Conservation (phyloP, 371 early-diverging fungal genomes). For the Funneliformis caledonium region DNA sequence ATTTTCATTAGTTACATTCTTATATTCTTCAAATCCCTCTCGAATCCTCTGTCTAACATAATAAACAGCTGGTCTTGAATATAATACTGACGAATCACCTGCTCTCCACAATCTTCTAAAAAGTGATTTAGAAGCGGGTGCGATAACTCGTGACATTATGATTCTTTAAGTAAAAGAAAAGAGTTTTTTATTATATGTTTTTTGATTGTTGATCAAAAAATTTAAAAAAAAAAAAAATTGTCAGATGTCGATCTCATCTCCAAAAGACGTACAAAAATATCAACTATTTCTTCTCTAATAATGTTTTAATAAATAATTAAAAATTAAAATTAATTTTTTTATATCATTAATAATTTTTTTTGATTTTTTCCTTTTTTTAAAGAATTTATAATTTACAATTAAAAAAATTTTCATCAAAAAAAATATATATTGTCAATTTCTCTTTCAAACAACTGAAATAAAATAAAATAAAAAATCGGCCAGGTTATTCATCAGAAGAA, state of each 20-base stretch:
- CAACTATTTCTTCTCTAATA: too few relatives aligned
- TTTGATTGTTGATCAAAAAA: not conserved
- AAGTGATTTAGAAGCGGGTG: not conserved
- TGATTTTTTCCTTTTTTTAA: too few relatives aligned
- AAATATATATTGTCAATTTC: not conserved
- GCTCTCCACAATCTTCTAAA: slow-evolving; percentile 19
- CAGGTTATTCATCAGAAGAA: not conserved
- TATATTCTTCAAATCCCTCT: slow-evolving; percentile 27
- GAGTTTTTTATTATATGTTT: not conserved
- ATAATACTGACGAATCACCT: slow-evolving; percentile 24
- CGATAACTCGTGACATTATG: not conserved
- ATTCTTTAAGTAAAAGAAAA: not conserved
- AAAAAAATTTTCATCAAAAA: too few relatives aligned
- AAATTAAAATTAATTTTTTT: too few relatives aligned
- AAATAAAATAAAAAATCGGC: too few relatives aligned
- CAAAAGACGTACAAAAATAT: too few relatives aligned
- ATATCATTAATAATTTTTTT: too few relatives aligned
- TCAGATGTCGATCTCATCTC: too few relatives aligned
- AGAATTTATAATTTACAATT: too few relatives aligned
- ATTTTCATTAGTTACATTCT: slow-evolving; percentile 1
- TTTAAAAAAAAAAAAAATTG: too few relatives aligned
- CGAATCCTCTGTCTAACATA: slow-evolving; percentile 10
- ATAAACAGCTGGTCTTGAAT: slow-evolving; percentile 23
- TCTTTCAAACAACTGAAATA: too few relatives aligned
- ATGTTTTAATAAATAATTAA: too few relatives aligned